Base-by-base conservation (phyloP, 2,329 filamentous ascomycete species). In the Penicillium sp. region DNA sequence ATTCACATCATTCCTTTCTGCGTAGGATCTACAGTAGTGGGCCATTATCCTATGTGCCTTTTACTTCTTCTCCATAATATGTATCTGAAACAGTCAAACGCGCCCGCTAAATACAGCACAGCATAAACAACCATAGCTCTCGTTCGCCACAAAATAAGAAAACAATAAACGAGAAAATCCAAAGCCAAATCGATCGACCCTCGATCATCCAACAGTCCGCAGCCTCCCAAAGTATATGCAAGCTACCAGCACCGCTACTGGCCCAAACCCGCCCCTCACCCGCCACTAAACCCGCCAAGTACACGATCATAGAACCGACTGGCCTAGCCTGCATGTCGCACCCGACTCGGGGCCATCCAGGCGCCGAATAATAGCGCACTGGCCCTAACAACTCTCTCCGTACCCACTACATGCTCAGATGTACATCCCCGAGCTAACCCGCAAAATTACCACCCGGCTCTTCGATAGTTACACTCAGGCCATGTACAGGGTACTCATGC, bases 241-340 rank as follows among this genome's bases (percentile, higher is more conserved):
- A 50, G 45, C 22, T 52, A 48, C 9, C 16, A 35, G 33, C 14
- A 52, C 11, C 4, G 14, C 14, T 11, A 33, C 33, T 33, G 49
- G 49, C 10, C 49, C 39, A 45, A 50, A 10, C 24, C 16, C 22
- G 48, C 31, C 16, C 44, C 31, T 33, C 33, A 54, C 29, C 19
- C 31, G 52, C 51, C 52, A 59, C 51, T 51, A 56, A 42, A 42
- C 31, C 54, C 37, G 45, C 53, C 53, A 58, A 56, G 29, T 47
- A 35, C 50, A 57, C 46, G 53, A 64, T 60, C 55, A 55, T 52
- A 57, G 58, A 65, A 60, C 43, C 55, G 57, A 60, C 59, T 58
- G 51, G 61, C 52, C 52, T 47, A 58, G 54, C 49, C 45, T 56
- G 54, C 57, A 58, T 44, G 35, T 66, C 61, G 58, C 63, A 64